These are phyloP conservation scores for Aechmea fasciata DNA, from an alignment of 176 grass and related monocot species.

Conservation along the genomic window DNA sequence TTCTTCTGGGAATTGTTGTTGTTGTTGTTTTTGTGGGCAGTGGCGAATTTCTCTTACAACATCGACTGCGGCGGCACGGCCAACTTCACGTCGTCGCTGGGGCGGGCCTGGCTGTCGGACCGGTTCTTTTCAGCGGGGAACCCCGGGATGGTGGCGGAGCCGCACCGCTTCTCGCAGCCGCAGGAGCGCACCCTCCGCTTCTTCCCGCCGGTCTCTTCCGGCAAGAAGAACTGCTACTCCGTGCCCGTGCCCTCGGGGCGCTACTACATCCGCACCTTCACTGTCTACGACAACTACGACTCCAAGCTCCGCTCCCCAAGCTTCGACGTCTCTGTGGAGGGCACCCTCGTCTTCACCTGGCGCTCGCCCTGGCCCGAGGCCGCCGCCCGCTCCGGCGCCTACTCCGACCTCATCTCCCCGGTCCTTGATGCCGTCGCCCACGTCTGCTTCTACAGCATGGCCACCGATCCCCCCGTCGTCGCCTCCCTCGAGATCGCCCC, in stretches of 20 bases:
- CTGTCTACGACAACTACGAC: conserved; percentile 99
- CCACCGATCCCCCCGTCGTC: conserved; percentile 76
- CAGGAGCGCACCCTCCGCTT: conserved; percentile 93
- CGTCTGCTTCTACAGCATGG: conserved; percentile 96
- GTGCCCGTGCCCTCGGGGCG: conserved; percentile 59
- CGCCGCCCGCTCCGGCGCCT: conserved; percentile 76
- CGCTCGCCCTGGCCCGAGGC: conserved; percentile 84
- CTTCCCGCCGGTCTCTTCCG: conserved; percentile 71
- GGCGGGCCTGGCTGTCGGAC: conserved; percentile 72
- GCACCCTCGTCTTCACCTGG: conserved; percentile 82
- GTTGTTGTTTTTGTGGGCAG: background rate
- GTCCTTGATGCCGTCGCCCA: conserved; percentile 39
- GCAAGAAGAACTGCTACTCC: conserved; percentile 92
- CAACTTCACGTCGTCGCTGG: conserved; percentile 78
- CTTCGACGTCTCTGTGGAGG: conserved; percentile 89
- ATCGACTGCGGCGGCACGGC: conserved; percentile 85
- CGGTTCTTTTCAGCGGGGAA: conserved; percentile 64
- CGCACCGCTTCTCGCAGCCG: conserved; percentile 69
- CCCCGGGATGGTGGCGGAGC: conserved; percentile 76
- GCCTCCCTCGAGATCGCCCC: conserved; percentile 77
- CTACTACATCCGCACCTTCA: conserved; percentile 92
- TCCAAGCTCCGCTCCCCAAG: conserved; percentile 70
- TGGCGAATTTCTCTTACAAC: conserved; percentile 72
- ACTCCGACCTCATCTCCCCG: conserved; percentile 88
- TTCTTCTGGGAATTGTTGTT: background rate